These are phyloP conservation scores for Lentithecium fluviatile DNA, from an alignment of 495 filamentous ascomycete species.

Conservation along the genomic window DNA sequence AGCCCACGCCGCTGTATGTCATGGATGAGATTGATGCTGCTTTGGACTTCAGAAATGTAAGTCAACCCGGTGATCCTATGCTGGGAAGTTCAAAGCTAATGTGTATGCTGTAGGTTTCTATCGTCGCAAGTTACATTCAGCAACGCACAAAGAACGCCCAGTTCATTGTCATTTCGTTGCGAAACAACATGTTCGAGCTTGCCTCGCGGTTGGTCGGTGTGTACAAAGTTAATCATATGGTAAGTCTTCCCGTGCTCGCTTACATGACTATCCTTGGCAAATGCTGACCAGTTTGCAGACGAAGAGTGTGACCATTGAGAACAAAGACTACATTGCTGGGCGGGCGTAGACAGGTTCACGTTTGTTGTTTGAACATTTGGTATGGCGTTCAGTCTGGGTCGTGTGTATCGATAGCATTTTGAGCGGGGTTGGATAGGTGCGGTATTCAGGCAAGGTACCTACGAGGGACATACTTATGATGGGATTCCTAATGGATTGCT, in stretches of 20 bases:
- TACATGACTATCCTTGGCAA: background rate
- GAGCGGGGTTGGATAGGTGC: background rate
- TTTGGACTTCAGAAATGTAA: slow-evolving; percentile 94
- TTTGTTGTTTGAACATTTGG: background rate
- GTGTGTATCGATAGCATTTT: background rate
- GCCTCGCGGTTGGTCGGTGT: slow-evolving; percentile 90
- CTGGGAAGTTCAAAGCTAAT: slow-evolving; percentile 22
- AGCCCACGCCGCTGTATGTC: slow-evolving; percentile 95
- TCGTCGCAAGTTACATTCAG: slow-evolving; percentile 98
- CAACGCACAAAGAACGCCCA: slow-evolving; percentile 98
- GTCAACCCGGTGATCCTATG: slow-evolving; percentile 39
- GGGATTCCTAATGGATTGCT: too few species aligned
- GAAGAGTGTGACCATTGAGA: slow-evolving; percentile 95
- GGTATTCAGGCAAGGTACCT: too few species aligned
- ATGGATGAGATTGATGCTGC: slow-evolving; percentile 99
- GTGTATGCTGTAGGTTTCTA: slow-evolving; percentile 70
- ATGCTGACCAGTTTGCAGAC: slow-evolving; percentile 49
- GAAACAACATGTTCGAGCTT: slow-evolving; percentile 99
- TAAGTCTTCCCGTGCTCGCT: slow-evolving; percentile 39
- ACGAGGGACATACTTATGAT: too few species aligned
- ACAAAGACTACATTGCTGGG: slow-evolving; percentile 71
- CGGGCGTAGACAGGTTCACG: slow-evolving; percentile 3
- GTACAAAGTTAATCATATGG: slow-evolving; percentile 99
- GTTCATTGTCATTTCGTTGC: slow-evolving; percentile 95
- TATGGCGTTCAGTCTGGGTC: background rate